Percentiles rank a stretch among this genome's conserved stretches.
These are phyloP conservation scores for Imleria badia DNA, from an alignment of 768 basidiomycete genomes.

Conservation along the genomic window DNA sequence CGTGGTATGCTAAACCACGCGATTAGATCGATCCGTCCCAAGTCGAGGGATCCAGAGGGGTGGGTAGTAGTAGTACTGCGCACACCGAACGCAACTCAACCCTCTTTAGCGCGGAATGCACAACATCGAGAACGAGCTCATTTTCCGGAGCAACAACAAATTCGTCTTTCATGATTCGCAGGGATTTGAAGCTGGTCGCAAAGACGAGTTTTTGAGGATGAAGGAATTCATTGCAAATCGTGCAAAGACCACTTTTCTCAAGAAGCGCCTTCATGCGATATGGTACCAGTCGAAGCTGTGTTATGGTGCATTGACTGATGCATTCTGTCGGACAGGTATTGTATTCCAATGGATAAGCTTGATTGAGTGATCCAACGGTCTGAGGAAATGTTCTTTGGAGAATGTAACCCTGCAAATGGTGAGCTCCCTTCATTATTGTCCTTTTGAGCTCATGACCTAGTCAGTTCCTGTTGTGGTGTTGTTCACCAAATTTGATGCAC, in stretches of 20 bases:
- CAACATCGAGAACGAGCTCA: neutral
- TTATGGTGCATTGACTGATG: neutral
- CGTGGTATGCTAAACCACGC: neutral
- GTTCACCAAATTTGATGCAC: conserved; percentile 6
- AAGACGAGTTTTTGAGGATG: no score
- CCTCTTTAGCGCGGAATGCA: neutral
- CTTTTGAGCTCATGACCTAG: neutral
- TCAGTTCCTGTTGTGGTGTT: conserved; percentile 2
- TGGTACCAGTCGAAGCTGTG: no score
- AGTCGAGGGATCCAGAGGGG: neutral
- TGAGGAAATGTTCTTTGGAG: no score
- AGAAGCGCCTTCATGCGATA: no score
- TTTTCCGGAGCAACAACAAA: neutral
- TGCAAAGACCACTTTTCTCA: no score
- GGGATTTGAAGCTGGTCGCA: no score
- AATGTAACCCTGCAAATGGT: no score
- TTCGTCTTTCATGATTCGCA: conserved; percentile 3
- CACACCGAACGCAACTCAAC: no score
- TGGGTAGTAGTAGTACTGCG: neutral
- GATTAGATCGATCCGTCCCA: neutral
- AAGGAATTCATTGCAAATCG: no score
- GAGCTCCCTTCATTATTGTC: no score
- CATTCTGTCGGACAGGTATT: neutral
- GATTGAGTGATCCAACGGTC: neutral
- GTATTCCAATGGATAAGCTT: conserved; percentile 3